Conservation (phyloP, 2,329 filamentous ascomycete genomes). For the Phialophora verrucosa region DNA sequence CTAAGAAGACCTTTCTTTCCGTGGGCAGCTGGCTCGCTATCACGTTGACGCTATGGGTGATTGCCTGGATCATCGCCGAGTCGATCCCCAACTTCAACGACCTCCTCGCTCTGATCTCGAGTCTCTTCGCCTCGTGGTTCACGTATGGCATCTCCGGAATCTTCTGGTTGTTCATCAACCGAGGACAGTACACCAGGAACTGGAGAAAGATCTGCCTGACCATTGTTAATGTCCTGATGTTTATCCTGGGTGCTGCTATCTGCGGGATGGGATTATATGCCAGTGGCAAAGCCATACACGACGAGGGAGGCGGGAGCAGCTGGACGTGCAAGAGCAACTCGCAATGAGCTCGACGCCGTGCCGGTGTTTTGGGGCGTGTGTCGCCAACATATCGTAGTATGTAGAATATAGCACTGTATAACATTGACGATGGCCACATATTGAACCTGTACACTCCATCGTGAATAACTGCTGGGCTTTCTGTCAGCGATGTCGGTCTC, state of each 20-base stretch:
- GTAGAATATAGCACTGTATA: background rate
- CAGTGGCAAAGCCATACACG: constrained; percentile 48
- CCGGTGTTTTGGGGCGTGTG: background rate
- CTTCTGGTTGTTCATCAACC: constrained; percentile 47
- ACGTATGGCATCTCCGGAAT: constrained; percentile 52
- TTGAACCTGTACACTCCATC: background rate
- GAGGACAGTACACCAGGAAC: constrained; percentile 43
- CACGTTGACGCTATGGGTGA: constrained; percentile 60
- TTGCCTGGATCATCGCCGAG: constrained; percentile 72
- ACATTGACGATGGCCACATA: background rate
- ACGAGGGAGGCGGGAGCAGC: constrained; percentile 44
- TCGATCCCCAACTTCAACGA: constrained; percentile 72
- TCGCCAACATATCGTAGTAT: background rate
- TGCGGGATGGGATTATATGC: constrained; percentile 52
- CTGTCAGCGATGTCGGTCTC: background rate
- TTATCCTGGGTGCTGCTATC: constrained; percentile 26
- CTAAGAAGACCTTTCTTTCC: constrained; percentile 57
- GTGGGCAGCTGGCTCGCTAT: constrained; percentile 66
- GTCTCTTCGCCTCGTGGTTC: constrained; percentile 72
- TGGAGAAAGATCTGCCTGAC: constrained; percentile 43
- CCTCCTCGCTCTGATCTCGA: constrained; percentile 67
- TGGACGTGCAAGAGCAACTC: constrained; percentile 50
- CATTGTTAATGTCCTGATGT: constrained; percentile 24
- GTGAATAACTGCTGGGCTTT: background rate
- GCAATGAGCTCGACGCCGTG: constrained; percentile 8